A percentile compares a stretch with the other conserved stretches of the same genome.
These are phyloP conservation scores for Aethionema arabicum DNA, from an alignment of 345 rosid species.

Conservation along the genomic window DNA sequence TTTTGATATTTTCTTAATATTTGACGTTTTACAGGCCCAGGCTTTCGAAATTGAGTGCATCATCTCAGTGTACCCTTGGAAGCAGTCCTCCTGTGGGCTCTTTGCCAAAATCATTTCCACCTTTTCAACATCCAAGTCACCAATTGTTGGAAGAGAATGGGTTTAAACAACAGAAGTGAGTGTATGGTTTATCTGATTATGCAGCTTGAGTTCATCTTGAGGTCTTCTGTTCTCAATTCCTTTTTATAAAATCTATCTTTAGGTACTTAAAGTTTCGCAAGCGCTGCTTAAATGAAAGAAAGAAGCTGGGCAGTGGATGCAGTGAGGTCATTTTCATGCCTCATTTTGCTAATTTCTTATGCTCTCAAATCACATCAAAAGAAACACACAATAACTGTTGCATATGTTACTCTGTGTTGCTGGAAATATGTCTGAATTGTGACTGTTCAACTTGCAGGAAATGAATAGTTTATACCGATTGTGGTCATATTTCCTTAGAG, in stretches of 20 bases:
- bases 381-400: slow-evolving; percentile 1
- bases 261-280: slow-evolving; percentile 92
- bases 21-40: slow-evolving; percentile 52
- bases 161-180: slow-evolving; percentile 95
- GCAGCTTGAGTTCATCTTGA: slow-evolving; percentile 11
- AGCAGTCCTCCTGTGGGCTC: slow-evolving; percentile 97
- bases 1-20: slow-evolving; percentile 2
- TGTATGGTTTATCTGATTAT: slow-evolving; percentile 12
- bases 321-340: slow-evolving; percentile 71
- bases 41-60: slow-evolving; percentile 77
- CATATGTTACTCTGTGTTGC: slow-evolving; percentile 2
- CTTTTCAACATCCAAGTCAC: slow-evolving; percentile 96
- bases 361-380: slow-evolving; percentile 2
- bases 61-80: slow-evolving; percentile 71
- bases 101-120: slow-evolving; percentile 89
- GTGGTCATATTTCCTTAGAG: slow-evolving; percentile 95
- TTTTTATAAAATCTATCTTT: slow-evolving; percentile 16
- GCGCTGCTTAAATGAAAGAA: slow-evolving; percentile 90
- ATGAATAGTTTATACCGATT: slow-evolving; percentile 92
- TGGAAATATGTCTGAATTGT: slow-evolving; percentile 13
- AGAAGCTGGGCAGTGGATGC: slow-evolving; percentile 83
- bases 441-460: slow-evolving; percentile 60
- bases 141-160: slow-evolving; percentile 94
- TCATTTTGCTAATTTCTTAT: slow-evolving; percentile 3
- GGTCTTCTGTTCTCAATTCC: slow-evolving; percentile 17